These are phyloP conservation scores for Beauveria sp. DNA, from an alignment of 2,329 filamentous ascomycete genomes.

Conservation along the genomic window DNA sequence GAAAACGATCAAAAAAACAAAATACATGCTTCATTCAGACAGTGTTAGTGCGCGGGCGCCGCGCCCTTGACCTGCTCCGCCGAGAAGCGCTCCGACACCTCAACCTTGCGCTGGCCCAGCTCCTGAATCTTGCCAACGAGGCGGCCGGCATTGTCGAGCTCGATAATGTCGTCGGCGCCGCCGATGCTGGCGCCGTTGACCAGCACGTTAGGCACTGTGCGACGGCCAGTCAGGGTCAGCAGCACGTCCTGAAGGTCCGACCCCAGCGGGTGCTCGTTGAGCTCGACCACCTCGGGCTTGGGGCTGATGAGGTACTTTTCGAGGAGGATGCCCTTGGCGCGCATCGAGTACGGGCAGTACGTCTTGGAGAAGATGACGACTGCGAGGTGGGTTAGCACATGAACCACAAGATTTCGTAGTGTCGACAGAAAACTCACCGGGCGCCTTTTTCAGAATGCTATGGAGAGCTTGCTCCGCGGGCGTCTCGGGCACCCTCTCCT, in stretches of 20 bases:
- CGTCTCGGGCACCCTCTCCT: conserved; percentile 39
- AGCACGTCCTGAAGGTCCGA: conserved; percentile 63
- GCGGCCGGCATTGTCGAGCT: conserved; percentile 58
- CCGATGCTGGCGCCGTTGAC: conserved; percentile 84
- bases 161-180: conserved; percentile 77
- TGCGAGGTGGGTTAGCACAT: conserved; percentile 26
- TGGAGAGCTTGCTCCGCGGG: conserved; percentile 66
- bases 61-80: conserved; percentile 12
- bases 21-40: too few relatives aligned
- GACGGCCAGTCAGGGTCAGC: conserved; percentile 64
- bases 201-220: conserved; percentile 87
- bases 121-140: conserved; percentile 65
- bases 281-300: conserved; percentile 78
- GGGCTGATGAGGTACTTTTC: conserved; percentile 79
- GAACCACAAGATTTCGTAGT: background rate
- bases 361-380: conserved; percentile 96
- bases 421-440: conserved; percentile 49
- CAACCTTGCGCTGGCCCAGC: conserved; percentile 61
- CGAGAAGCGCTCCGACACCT: conserved; percentile 41
- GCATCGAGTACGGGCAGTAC: conserved; percentile 80
- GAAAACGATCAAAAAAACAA: too few relatives aligned
- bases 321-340: conserved; percentile 78
- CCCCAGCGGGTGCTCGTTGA: conserved; percentile 76
- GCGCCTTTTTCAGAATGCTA: conserved; percentile 72
- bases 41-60: background rate